phyloP scores from a whole-genome alignment of 768 basidiomycete species.

The Podaxis rugospora region DNA sequence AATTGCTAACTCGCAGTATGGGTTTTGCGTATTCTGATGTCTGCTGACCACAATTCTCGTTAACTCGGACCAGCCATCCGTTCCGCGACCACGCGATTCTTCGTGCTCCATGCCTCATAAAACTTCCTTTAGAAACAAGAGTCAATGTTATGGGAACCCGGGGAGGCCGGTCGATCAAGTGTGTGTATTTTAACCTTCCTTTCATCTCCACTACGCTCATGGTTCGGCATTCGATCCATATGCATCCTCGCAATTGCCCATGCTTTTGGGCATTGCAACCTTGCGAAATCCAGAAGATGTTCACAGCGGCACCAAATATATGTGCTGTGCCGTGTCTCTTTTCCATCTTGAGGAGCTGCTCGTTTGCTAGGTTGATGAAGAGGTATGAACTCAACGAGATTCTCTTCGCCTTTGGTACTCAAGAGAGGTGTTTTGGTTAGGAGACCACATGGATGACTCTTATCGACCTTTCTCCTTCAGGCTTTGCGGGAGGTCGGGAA shows the following conservation, averaged over 20 bases:
- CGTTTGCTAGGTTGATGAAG: neutral
- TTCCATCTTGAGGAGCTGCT: neutral
- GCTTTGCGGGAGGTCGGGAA: neutral
- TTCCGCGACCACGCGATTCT: neutral
- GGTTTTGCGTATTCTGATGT: neutral
- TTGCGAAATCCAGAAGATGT: neutral
- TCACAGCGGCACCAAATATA: constrained; percentile 1
- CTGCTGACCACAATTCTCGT: neutral
- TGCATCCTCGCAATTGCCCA: neutral
- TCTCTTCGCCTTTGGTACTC: neutral
- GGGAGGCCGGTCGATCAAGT: neutral
- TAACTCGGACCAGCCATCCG: neutral
- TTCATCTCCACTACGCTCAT: neutral
- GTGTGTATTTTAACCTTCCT: neutral
- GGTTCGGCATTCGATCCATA: neutral
- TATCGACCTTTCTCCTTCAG: neutral
- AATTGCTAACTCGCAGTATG: neutral
- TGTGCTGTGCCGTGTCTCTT: neutral
- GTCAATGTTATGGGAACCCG: constrained; percentile 7
- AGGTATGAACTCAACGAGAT: neutral
- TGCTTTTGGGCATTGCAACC: neutral
- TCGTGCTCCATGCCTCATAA: neutral
- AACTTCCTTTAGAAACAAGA: neutral
- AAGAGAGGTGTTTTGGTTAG: neutral
- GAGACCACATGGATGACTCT: neutral